These are phyloP conservation scores for Adansonia rubrostipa DNA, from an alignment of 441 rosid genomes.

Conservation along the genomic window DNA sequence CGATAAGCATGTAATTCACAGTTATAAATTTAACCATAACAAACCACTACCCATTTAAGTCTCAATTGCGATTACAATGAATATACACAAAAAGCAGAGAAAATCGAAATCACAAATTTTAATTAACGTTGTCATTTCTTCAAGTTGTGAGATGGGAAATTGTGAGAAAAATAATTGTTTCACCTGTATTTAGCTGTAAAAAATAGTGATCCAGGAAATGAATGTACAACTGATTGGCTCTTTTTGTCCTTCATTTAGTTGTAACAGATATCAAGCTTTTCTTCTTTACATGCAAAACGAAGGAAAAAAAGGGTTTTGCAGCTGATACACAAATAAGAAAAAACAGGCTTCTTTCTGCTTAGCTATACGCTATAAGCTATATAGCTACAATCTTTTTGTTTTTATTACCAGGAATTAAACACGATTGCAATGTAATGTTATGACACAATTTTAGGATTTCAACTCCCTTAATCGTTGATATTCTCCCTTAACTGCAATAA, in stretches of 20 bases:
- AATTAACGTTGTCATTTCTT: not conserved
- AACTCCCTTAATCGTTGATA: no score
- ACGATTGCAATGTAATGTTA: no score
- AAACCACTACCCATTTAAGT: no score
- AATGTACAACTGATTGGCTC: constrained; percentile 26
- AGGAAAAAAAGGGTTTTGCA: constrained; percentile 22
- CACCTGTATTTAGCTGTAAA: constrained; percentile 13
- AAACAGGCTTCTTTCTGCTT: constrained; percentile 34
- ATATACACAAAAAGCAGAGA: no score
- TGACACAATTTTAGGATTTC: no score
- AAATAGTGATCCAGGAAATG: constrained; percentile 22
- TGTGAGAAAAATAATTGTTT: constrained; percentile 18
- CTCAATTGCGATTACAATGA: no score
- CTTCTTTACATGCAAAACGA: constrained; percentile 46
- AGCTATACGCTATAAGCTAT: no score
- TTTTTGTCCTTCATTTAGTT: constrained; percentile 29
- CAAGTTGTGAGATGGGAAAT: not conserved
- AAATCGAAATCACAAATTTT: no score
- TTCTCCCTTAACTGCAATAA: constrained; percentile 27
- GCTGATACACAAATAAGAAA: constrained; percentile 30
- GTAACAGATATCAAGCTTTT: constrained; percentile 33
- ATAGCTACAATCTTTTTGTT: not conserved
- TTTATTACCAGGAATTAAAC: constrained; percentile 51
- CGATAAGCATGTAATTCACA: no score
- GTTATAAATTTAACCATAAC: no score